Evolutionary conservation across 2,329 filamentous ascomycete species (phyloP).

Genomic region (Phialemoniopsis sp.): DNA sequence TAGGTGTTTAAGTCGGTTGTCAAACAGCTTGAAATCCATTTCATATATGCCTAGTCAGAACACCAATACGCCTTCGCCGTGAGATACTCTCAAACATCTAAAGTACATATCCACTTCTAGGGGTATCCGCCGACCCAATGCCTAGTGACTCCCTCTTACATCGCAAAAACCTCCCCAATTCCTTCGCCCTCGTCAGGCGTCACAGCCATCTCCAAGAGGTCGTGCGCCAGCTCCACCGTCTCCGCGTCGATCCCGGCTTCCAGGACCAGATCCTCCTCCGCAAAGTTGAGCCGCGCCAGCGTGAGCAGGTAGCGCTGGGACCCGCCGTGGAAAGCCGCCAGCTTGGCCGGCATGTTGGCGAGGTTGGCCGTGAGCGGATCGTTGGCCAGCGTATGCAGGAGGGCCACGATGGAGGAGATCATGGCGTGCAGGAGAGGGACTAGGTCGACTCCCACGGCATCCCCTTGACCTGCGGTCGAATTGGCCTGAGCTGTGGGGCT

Average conservation of each 20-base stretch:
- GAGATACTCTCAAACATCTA: too few relatives aligned
- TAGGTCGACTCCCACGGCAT: background rate
- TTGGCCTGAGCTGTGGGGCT: slow-evolving; percentile 8
- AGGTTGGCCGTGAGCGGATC: slow-evolving; percentile 37
- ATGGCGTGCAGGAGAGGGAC: slow-evolving; percentile 32
- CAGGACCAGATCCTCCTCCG: slow-evolving; percentile 70
- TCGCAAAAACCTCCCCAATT: slow-evolving; percentile 29
- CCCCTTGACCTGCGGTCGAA: slow-evolving; percentile 3
- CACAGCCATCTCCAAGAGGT: slow-evolving; percentile 74
- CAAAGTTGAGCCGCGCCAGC: slow-evolving; percentile 80
- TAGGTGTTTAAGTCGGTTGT: too few relatives aligned
- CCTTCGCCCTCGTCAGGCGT: slow-evolving; percentile 65
- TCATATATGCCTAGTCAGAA: too few relatives aligned
- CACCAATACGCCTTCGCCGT: too few relatives aligned
- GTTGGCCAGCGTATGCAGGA: slow-evolving; percentile 50
- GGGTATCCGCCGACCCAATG: too few relatives aligned
- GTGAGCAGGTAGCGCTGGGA: slow-evolving; percentile 79
- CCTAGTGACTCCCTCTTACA: too few relatives aligned
- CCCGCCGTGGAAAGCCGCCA: slow-evolving; percentile 65
- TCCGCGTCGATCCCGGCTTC: slow-evolving; percentile 74
- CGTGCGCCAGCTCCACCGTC: slow-evolving; percentile 75
- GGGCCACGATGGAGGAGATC: slow-evolving; percentile 40
- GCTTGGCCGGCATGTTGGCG: slow-evolving; percentile 65
- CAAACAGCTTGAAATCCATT: too few relatives aligned
- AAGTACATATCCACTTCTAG: too few relatives aligned